These are phyloP conservation scores for Vachellia pachyceras DNA, from an alignment of 306 rosid species.

Conservation along the genomic window DNA sequence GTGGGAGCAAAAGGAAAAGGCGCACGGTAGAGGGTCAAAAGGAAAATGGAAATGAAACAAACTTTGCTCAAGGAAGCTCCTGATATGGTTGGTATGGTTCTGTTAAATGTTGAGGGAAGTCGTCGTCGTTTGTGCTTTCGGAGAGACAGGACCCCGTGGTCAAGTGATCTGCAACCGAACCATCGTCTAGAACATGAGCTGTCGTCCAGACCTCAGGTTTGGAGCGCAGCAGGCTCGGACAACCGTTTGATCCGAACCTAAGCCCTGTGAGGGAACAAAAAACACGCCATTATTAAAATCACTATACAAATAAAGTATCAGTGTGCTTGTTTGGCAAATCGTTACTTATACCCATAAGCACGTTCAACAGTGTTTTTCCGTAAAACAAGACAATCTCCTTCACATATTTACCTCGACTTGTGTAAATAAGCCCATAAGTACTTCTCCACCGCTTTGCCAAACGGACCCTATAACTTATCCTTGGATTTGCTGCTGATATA, in stretches of 20 bases:
- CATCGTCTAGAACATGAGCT: conserved; percentile 43
- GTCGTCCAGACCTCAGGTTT: no score
- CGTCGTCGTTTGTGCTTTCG: no score
- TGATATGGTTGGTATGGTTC: conserved; percentile 40
- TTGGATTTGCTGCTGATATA: conserved; percentile 13
- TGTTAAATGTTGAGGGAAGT: conserved; percentile 49
- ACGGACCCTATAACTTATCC: no score
- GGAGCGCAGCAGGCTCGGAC: conserved; percentile 85
- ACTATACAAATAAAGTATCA: conserved; percentile 6
- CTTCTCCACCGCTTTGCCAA: no score
- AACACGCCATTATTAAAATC: conserved; percentile 28
- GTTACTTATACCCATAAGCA: no score
- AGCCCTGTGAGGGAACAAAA: conserved; percentile 51
- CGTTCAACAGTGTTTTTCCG: no score
- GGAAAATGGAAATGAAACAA: conserved; percentile 31
- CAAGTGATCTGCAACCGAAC: no score
- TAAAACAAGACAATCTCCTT: no score
- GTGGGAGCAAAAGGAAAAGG: conserved; percentile 1
- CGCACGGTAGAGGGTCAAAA: background rate
- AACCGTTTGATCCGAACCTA: conserved; percentile 77
- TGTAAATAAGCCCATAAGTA: no score
- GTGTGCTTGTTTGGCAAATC: background rate
- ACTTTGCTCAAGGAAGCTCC: background rate
- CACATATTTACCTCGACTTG: no score
- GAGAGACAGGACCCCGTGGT: no score